A percentile compares a stretch with the other conserved stretches of the same genome.
Evolutionary conservation across 2,329 filamentous ascomycete species (phyloP).

Genomic region (Pseudogymnoascus sp.): DNA sequence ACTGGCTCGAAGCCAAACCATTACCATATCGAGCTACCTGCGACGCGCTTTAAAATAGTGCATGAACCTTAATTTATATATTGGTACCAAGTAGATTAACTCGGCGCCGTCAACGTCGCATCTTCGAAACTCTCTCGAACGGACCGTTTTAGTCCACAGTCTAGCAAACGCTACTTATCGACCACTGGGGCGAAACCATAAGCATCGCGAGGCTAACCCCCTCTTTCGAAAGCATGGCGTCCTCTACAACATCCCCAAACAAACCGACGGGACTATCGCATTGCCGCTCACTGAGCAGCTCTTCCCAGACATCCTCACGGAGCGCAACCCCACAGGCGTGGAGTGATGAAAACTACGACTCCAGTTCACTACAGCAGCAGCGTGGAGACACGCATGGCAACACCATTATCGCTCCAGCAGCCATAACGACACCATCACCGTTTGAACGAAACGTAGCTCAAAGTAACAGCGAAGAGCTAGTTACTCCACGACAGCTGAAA

Average conservation of each 20-base stretch:
- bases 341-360: not conserved
- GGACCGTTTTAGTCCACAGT: not conserved
- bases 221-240: not conserved
- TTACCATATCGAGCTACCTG: not conserved
- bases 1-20: not conserved
- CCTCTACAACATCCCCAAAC: not conserved
- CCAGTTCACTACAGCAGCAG: not conserved
- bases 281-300: not conserved
- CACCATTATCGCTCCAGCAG: not conserved
- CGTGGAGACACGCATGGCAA: not conserved
- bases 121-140: not conserved
- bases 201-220: not conserved
- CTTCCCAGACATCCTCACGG: not conserved
- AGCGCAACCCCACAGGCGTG: not conserved
- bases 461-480: not conserved
- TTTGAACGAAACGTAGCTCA: not conserved
- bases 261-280: not conserved
- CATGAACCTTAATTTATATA: slow-evolving; percentile 1
- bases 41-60: not conserved
- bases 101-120: not conserved
- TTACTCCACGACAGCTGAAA: not conserved
- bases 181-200: not conserved
- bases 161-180: not conserved
- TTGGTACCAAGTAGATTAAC: not conserved
- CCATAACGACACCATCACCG: not conserved